These are phyloP conservation scores for Fusarium armeniacum DNA, from an alignment of 2,329 filamentous ascomycete genomes.

Conservation along the genomic window DNA sequence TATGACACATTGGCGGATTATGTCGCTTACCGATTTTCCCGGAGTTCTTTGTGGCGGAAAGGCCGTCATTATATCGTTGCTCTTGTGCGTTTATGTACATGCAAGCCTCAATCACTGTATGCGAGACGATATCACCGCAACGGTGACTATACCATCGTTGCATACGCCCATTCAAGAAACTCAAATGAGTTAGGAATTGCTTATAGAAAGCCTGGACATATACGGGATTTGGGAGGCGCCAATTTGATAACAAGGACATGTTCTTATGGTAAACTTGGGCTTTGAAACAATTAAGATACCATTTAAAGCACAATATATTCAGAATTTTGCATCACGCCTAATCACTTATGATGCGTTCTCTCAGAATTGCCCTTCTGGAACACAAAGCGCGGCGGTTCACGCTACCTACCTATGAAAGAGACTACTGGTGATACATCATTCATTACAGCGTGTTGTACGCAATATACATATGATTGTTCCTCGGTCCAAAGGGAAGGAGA, in stretches of 20 bases:
- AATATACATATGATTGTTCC: background rate
- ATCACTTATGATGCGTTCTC: too few species aligned
- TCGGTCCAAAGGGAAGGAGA: too few species aligned
- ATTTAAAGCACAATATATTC: background rate
- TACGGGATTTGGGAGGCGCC: conserved; percentile 5
- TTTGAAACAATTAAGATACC: conserved; percentile 30
- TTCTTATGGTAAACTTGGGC: conserved; percentile 11
- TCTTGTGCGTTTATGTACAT: conserved; percentile 15
- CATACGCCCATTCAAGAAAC: conserved; percentile 19
- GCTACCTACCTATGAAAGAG: too few species aligned
- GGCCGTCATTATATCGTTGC: conserved; percentile 4
- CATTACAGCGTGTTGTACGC: too few species aligned
- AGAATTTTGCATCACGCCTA: background rate
- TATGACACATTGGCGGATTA: conserved; percentile 32
- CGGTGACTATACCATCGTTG: conserved; percentile 12
- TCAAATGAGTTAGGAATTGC: conserved; percentile 13
- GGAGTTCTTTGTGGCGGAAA: conserved; percentile 23
- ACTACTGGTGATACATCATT: background rate
- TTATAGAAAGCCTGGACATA: conserved; percentile 23
- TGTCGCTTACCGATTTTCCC: conserved; percentile 26
- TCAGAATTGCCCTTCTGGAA: background rate
- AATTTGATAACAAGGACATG: conserved; percentile 21
- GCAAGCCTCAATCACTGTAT: conserved; percentile 11
- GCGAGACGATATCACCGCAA: conserved; percentile 10
- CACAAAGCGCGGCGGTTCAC: too few species aligned